phyloP scores from a whole-genome alignment of 306 rosid species.

The Malus sylvestris region DNA sequence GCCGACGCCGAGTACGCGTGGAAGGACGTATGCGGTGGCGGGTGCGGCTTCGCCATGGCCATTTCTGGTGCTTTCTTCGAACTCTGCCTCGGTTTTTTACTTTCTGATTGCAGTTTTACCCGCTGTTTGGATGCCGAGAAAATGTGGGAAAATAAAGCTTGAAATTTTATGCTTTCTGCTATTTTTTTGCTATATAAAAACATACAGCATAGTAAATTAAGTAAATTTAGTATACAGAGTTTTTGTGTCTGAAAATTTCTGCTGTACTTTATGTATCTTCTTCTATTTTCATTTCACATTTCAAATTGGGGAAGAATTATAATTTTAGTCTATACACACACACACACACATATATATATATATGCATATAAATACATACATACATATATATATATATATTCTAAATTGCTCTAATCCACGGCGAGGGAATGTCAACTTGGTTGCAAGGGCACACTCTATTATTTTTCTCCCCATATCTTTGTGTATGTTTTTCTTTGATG shows the following conservation, averaged over 20 bases:
- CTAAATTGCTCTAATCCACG: background rate
- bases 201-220: background rate
- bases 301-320: background rate
- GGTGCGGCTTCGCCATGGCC: constrained; percentile 97
- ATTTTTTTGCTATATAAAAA: background rate
- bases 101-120: background rate
- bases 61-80: constrained; percentile 51
- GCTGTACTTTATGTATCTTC: background rate
- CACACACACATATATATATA: too few species aligned
- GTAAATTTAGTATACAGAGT: background rate
- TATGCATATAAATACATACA: too few species aligned
- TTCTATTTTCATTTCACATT: background rate
- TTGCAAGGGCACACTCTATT: background rate
- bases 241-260: background rate
- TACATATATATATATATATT: too few species aligned
- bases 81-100: background rate
- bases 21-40: constrained; percentile 80
- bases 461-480: background rate
- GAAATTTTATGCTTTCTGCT: background rate
- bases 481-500: background rate
- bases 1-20: constrained; percentile 33
- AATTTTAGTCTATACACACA: too few species aligned
- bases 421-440: background rate
- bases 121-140: constrained; percentile 9
- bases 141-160: constrained; percentile 15